phyloP scores from a whole-genome alignment of 1,284 basidiomycete species.

The Boletus hoseneyae region DNA sequence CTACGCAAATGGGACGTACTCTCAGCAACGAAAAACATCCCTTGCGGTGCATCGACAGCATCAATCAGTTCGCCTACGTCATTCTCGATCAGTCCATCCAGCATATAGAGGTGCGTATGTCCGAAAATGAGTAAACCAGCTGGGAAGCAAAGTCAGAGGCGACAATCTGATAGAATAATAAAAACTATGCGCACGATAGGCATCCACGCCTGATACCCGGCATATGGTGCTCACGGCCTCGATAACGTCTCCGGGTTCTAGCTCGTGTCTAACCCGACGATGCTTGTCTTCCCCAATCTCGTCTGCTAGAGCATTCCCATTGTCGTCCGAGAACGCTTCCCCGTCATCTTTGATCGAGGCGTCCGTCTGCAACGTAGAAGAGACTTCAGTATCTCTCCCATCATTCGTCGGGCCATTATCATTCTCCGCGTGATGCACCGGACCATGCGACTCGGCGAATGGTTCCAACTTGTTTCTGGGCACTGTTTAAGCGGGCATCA shows the following conservation, averaged over 20 bases:
- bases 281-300: conserved; percentile 78
- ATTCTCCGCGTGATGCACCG: not conserved
- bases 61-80: conserved; percentile 88
- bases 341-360: conserved; percentile 18
- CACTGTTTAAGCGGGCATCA: not conserved
- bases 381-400: conserved; percentile 13
- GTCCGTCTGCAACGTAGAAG: conserved; percentile 20
- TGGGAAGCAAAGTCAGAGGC: conserved; percentile 25
- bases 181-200: conserved; percentile 62
- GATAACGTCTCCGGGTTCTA: conserved; percentile 88
- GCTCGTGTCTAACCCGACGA: conserved; percentile 75
- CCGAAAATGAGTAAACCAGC: conserved; percentile 89
- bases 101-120: conserved; percentile 81
- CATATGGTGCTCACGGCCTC: conserved; percentile 88
- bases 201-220: conserved; percentile 83
- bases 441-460: conserved; percentile 38
- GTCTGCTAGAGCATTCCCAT: conserved; percentile 52
- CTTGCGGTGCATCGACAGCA: conserved; percentile 80
- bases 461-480: conserved; percentile 72
- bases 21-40: conserved; percentile 81
- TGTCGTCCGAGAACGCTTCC: conserved; percentile 16
- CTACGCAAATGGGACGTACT: conserved; percentile 77
- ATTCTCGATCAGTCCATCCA: conserved; percentile 90
- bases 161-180: not conserved
- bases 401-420: conserved; percentile 3